phyloP scores from a whole-genome alignment of 2,329 filamentous ascomycete genomes.

The Curvularia verruculosa region DNA sequence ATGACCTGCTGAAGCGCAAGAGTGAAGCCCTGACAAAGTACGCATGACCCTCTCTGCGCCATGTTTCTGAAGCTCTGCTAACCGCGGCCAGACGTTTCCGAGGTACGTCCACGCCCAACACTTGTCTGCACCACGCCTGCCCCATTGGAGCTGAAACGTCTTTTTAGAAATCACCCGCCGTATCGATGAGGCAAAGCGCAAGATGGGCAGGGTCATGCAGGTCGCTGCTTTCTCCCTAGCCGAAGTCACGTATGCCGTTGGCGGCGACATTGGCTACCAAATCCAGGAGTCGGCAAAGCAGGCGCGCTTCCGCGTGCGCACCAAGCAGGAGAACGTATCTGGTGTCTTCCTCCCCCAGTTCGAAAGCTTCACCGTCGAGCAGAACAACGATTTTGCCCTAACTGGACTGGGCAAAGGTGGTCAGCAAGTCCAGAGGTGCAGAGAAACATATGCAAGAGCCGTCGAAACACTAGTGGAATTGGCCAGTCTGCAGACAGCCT shows the following conservation, averaged over 20 bases:
- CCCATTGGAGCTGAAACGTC: constrained; percentile 32
- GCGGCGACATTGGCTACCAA: constrained; percentile 92
- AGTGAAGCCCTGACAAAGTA: constrained; percentile 98
- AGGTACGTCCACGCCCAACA: constrained; percentile 62
- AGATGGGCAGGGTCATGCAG: constrained; percentile 99
- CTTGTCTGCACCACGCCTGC: constrained; percentile 3
- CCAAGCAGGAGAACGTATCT: constrained; percentile 98
- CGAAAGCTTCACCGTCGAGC: constrained; percentile 87
- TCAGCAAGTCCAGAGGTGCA: constrained; percentile 92
- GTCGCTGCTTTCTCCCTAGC: constrained; percentile 97
- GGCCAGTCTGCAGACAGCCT: constrained; percentile 94
- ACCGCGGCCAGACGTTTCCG: constrained; percentile 73
- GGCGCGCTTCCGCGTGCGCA: constrained; percentile 88
- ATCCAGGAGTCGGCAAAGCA: constrained; percentile 95
- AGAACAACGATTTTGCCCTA: constrained; percentile 92
- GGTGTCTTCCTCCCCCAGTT: constrained; percentile 94
- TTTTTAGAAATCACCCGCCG: constrained; percentile 82
- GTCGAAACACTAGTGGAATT: constrained; percentile 96
- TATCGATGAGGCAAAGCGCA: constrained; percentile 98
- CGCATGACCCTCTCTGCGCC: constrained; percentile 33
- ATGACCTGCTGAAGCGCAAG: constrained; percentile 95
- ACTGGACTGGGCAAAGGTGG: constrained; percentile 96
- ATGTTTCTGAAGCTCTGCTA: constrained; percentile 18
- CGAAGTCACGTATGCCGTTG: constrained; percentile 96
- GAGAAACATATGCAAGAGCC: constrained; percentile 93